Base-by-base conservation (phyloP, 768 basidiomycete species). In the Chiua virens region DNA sequence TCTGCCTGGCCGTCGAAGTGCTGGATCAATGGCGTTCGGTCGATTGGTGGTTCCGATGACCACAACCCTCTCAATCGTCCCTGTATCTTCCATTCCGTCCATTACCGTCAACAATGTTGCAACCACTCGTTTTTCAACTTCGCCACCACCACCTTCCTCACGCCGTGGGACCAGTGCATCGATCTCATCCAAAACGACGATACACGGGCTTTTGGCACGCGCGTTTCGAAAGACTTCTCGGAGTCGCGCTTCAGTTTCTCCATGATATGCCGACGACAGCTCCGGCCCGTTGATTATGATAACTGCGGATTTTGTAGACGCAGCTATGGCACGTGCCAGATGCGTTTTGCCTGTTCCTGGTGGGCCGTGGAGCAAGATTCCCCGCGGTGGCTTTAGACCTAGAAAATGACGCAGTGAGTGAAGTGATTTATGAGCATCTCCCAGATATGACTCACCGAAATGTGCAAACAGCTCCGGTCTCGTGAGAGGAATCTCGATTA, bases 301-400 rank as follows among this genome's bases (percentile, higher is more conserved):
- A n/a, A 97, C 89, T 23, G 86, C 84, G 8, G 93, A 89, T 27
- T 80, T 81, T 1, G 89, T 90, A 6, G 94, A 92, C 0, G 85
- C 80, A 4, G 96, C 94, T 52, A 99, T 94, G 14, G 94, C 91
- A 54, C 93, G 86, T 11, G 97, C 96, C 3, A 99, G 76, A 63
- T 97, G 93, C 0, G 97, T 99, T 73, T 99, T 99, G 15, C 97
- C 97, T 9, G 97, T 98, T 34, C 97, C 97, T 3, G 97, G 93
- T 11, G 94, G 95, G 11, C 97, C 97, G 67, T 98, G 87, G 2
- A 99, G 80, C 18, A 98, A 79, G 40, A 98, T 88, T 5, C 97
- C 97, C 41, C 91, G 85, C n/a, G 96, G 95, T 15, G 96, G 95
- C 61, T 90, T 94, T n/a, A 99, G 77, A 32, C 90, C 92, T 82